Evolutionary conservation across 306 rosid genomes (phyloP).

Genomic region (Malus domestica): ASM211411v1 NC_041792.1:27999407-27999906

Average conservation of each 20-base stretch:
- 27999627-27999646: neutral
- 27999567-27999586: neutral
- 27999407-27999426: too few relatives aligned
- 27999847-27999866: constrained; percentile 16
- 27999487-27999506: neutral
- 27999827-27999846: constrained; percentile 6
- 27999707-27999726: neutral
- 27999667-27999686: neutral
- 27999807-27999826: neutral
- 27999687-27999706: constrained; percentile 1
- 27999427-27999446: too few relatives aligned
- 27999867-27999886: constrained; percentile 53
- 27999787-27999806: neutral
- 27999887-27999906: constrained; percentile 75
- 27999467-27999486: neutral
- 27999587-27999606: neutral
- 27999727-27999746: neutral
- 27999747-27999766: neutral
- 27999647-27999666: neutral
- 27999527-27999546: neutral
- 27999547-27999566: neutral
- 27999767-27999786: neutral
- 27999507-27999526: neutral
- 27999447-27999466: neutral
- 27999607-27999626: neutral